Base-by-base conservation (phyloP, 2,329 filamentous ascomycete species). In the Torrubiellomyces zombiae region DNA sequence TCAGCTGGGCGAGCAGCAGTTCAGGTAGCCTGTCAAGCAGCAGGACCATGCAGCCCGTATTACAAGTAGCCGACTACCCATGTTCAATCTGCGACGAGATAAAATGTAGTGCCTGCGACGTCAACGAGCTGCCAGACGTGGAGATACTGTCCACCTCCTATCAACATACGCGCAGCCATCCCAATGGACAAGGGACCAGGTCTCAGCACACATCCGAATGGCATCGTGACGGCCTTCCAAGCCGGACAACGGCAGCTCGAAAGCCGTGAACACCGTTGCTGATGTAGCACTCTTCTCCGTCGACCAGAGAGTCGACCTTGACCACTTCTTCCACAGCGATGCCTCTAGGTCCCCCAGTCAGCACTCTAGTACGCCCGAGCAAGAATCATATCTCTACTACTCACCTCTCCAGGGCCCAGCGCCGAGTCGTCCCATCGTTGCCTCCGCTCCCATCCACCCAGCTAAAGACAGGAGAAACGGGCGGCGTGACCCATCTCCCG, bases 181-280 rank as follows among this genome's bases (percentile, higher is more conserved):
- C n/a, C n/a, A n/a, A n/a, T n/a, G n/a, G n/a, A n/a, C n/a, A n/a
- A n/a, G n/a, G n/a, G n/a, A n/a, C n/a, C n/a, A n/a, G n/a, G n/a
- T n/a, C n/a, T n/a, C n/a, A n/a, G n/a, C n/a, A n/a, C n/a, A n/a
- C n/a, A n/a, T n/a, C n/a, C n/a, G n/a, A n/a, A n/a, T n/a, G n/a
- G n/a, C n/a, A n/a, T n/a, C n/a, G n/a, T n/a, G n/a, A n/a, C n/a
- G n/a, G 9, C 14, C 22, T 28, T 11, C n/a, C 27, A 9, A 56
- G 32, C 11, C 32, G 37, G 17, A 65, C 34, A 20, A 36, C 53
- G 1, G 63, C 67, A 29, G 46, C 55, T 9, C 73, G 57, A 36
- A 92, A 93, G 0, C 86, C 86, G 34, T 77, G 66, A 2, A 86
- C 76, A 0, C 79, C 83, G 47, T 86, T 94, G 47, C 83, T 93